phyloP scores from a whole-genome alignment of 441 rosid species.

The Erysimum cheiri region DNA sequence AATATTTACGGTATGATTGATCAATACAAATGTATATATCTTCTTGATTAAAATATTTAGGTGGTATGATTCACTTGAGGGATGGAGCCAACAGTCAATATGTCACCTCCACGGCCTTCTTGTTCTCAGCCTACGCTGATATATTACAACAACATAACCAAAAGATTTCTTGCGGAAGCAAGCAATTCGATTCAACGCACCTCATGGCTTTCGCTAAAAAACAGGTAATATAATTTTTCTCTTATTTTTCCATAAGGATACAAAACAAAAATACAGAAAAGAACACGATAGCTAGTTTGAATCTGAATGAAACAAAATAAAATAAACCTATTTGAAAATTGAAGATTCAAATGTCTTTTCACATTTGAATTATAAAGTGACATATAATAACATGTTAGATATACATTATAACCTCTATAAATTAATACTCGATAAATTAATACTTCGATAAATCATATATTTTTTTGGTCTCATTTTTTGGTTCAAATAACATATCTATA shows the following conservation, averaged over 20 bases:
- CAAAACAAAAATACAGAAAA: not conserved
- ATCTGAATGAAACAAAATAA: not conserved
- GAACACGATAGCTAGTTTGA: not conserved
- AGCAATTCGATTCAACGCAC: constrained; percentile 52
- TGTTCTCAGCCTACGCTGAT: constrained; percentile 66
- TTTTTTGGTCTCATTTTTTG: too few relatives aligned
- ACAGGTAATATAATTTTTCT: constrained; percentile 52
- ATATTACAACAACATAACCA: constrained; percentile 52
- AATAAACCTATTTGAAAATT: not conserved
- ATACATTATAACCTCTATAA: too few relatives aligned
- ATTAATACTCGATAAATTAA: too few relatives aligned
- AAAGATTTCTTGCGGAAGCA: constrained; percentile 60
- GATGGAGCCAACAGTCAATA: constrained; percentile 92
- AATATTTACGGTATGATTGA: not conserved
- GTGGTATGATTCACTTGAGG: constrained; percentile 79
- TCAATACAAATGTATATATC: not conserved
- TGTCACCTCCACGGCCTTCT: constrained; percentile 69
- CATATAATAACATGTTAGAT: not conserved
- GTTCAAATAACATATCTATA: too few relatives aligned
- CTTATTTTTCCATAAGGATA: not conserved
- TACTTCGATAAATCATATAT: too few relatives aligned
- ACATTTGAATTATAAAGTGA: not conserved
- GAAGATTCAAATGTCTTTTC: not conserved
- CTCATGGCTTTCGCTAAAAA: constrained; percentile 68
- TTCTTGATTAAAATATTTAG: constrained; percentile 33